Conservation (phyloP, 2,329 filamentous ascomycete genomes). For the Claviceps pazoutovae region DNA sequence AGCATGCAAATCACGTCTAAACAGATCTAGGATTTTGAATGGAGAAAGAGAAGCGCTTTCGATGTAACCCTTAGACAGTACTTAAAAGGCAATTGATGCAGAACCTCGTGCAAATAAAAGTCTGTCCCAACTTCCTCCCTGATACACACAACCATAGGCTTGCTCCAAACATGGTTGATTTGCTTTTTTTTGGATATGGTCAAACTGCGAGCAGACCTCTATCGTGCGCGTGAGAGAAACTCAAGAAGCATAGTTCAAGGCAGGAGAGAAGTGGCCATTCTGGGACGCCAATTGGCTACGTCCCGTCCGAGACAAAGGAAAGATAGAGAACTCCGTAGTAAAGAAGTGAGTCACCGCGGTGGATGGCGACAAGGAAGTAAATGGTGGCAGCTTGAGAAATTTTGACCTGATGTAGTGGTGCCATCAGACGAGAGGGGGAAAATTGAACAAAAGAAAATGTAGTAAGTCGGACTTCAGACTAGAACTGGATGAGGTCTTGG, state of each 20-base stretch:
- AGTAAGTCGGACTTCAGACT: slow-evolving; percentile 11
- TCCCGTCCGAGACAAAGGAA: neutral
- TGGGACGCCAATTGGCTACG: neutral
- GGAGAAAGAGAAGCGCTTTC: slow-evolving; percentile 16
- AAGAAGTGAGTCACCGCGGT: neutral
- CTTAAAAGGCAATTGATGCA: slow-evolving; percentile 1
- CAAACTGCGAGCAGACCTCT: neutral
- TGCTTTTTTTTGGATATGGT: neutral
- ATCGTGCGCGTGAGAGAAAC: neutral
- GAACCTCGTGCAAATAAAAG: neutral
- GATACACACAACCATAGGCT: neutral
- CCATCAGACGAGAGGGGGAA: neutral
- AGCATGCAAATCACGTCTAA: slow-evolving; percentile 9
- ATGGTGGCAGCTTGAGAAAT: neutral
- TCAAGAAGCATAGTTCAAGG: neutral
- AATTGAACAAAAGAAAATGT: neutral
- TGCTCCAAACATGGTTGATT: neutral
- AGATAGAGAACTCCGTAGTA: neutral
- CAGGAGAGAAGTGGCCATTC: neutral
- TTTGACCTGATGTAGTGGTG: neutral
- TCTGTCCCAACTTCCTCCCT: neutral
- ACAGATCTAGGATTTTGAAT: slow-evolving; percentile 21
- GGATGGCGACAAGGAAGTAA: neutral
- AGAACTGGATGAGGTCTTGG: slow-evolving; percentile 52
- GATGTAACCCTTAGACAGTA: slow-evolving; percentile 13